A percentile compares a stretch with the other conserved stretches of the same genome.
Evolutionary conservation across 257 asterid genomes (phyloP).

Genomic region (Oldenlandia corymbosa): DNA sequence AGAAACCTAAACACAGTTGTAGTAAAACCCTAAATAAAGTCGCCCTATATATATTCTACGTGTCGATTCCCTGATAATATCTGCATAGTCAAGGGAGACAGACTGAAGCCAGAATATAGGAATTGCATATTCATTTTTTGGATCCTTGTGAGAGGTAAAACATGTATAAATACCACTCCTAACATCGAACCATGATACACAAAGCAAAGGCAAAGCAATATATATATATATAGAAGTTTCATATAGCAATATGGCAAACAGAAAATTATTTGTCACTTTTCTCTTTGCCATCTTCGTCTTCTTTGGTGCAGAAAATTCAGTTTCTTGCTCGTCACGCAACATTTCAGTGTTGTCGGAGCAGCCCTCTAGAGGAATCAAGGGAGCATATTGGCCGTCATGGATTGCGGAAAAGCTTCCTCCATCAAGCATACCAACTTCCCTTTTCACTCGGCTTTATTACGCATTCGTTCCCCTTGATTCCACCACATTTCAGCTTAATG

Average conservation of each 20-base stretch:
- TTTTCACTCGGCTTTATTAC: conserved; percentile 45
- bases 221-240: neutral
- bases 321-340: conserved; percentile 1
- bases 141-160: neutral
- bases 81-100: neutral
- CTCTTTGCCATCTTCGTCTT: conserved; percentile 20
- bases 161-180: neutral
- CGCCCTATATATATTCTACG: too few species aligned
- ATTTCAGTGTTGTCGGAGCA: neutral
- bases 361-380: conserved; percentile 32
- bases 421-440: conserved; percentile 32
- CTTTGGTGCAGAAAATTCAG: conserved; percentile 10
- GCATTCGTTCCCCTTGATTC: conserved; percentile 41
- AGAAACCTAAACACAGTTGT: neutral
- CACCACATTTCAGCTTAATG: conserved; percentile 33
- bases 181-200: neutral
- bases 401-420: conserved; percentile 26
- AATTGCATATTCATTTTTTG: neutral
- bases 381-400: conserved; percentile 48
- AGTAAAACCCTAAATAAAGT: neutral
- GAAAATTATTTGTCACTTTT: conserved; percentile 2
- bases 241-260: conserved; percentile 18
- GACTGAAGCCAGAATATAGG: too few species aligned
- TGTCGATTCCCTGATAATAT: conserved; percentile 6
- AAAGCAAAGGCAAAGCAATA: neutral